These are phyloP conservation scores for Suillus ampliporus DNA, from an alignment of 768 basidiomycete genomes.

Conservation along the genomic window DNA sequence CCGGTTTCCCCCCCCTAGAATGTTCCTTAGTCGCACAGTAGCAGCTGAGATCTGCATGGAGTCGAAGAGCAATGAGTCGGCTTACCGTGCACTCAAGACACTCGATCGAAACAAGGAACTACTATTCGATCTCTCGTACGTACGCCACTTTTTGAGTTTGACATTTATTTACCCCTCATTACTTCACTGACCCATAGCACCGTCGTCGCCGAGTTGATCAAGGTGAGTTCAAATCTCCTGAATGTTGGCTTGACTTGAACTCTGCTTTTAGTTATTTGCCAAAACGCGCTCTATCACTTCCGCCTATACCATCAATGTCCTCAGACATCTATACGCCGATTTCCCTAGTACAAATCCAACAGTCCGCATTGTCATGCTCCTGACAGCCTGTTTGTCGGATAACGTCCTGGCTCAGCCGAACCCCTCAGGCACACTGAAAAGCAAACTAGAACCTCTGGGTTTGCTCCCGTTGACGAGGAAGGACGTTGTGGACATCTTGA, in stretches of 20 bases:
- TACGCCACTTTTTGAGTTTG: constrained; percentile 19
- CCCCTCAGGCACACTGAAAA: constrained; percentile 35
- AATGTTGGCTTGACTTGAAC: constrained; percentile 13
- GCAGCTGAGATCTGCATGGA: constrained; percentile 87
- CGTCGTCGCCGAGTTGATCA: constrained; percentile 69
- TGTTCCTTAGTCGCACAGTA: constrained; percentile 85
- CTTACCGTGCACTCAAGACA: constrained; percentile 69
- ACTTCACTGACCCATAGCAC: constrained; percentile 23
- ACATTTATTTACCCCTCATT: not conserved
- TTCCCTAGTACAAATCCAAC: constrained; percentile 65
- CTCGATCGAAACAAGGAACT: constrained; percentile 69
- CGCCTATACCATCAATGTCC: constrained; percentile 50
- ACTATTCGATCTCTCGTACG: constrained; percentile 70
- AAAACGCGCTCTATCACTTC: constrained; percentile 69
- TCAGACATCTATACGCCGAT: constrained; percentile 68
- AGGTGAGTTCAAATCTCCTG: constrained; percentile 46
- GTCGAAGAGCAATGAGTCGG: constrained; percentile 70
- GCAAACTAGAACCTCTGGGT: constrained; percentile 59
- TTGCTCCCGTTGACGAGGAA: constrained; percentile 59
- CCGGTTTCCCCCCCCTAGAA: constrained; percentile 45
- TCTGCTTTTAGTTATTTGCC: constrained; percentile 60
- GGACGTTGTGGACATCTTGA: constrained; percentile 66
- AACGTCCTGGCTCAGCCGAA: constrained; percentile 32
- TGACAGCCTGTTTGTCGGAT: constrained; percentile 61
- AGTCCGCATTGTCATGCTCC: constrained; percentile 75